Base-by-base conservation (phyloP, 176 grass and related monocot species). In the Rhipidocladum racemiflorum region DNA sequence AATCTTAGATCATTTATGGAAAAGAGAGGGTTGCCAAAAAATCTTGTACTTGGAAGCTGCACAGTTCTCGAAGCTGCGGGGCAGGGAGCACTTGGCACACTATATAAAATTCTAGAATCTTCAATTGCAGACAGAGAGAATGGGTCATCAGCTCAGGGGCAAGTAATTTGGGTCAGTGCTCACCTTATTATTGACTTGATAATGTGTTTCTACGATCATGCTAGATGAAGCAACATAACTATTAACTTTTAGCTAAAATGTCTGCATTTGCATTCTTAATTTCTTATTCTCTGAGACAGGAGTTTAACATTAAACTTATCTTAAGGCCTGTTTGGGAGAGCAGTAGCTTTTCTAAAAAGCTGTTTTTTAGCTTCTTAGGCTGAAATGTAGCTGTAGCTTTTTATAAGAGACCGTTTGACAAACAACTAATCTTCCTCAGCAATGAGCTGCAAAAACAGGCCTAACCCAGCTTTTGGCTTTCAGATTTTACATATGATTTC, bases 31-130 rank as follows among this genome's bases (percentile, higher is more conserved):
- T 74, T 99, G 24, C 92, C 96, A 42, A 88, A 95, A 83, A 92
- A 94, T 42, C 79, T 99, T 87, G 87, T 90, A 38, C 88, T 99
- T 44, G 89, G 93, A 61, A 96, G 85, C 74, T 96, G 93, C 55
- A 93, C 83, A 40, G 14, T 99, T 90, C 97, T 99, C 11, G 93
- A 99, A 83, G 79, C 91, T 71, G 97, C 97, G 5, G 97, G 97
- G 21, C 82, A 96, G 78, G 93, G 97, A 25, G 87, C 97, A 48
- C 61, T 94, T 76, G 72, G 67, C 75, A 59, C 81, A 85, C 86
- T 99, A 25, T 83, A 85, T 72, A 86, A 93, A 76, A 79, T 99
- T 57, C 85, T 99, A 54, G 87, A 92, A 62, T 86, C 85, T 79
- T 77, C 91, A 29, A 75, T 88, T 36, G 56, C 81, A 40, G 89